Conservation (phyloP, 2,329 filamentous ascomycete species). For the Bipolaris oryzae region DNA sequence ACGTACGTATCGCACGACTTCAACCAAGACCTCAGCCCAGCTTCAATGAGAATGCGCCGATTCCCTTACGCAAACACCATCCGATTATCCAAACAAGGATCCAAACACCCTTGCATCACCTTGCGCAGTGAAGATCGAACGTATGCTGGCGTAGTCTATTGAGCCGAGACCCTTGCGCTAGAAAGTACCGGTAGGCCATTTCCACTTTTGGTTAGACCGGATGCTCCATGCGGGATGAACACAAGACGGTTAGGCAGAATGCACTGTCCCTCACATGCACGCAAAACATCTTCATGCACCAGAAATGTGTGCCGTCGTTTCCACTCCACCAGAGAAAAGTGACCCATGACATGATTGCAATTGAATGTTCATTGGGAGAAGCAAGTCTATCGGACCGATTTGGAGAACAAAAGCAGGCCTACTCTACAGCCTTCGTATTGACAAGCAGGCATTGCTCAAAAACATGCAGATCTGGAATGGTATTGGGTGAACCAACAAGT, state of each 20-base stretch:
- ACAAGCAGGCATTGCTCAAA: background rate
- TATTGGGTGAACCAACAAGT: background rate
- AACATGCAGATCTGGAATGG: background rate
- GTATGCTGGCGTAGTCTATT: background rate
- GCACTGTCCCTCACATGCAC: background rate
- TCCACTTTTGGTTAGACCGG: background rate
- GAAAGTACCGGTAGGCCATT: background rate
- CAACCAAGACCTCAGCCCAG: background rate
- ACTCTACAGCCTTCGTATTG: background rate
- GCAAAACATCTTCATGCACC: background rate
- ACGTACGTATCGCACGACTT: background rate
- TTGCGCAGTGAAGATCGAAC: background rate
- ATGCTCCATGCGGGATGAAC: background rate
- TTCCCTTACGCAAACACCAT: background rate
- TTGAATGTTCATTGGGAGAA: too few relatives aligned
- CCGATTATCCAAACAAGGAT: background rate
- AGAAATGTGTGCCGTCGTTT: too few relatives aligned
- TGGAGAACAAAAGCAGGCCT: background rate
- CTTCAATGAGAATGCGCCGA: background rate
- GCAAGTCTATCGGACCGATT: background rate
- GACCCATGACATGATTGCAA: too few relatives aligned
- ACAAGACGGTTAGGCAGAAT: background rate
- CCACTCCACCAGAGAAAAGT: too few relatives aligned
- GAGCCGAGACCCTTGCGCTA: background rate
- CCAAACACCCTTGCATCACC: background rate